Evolutionary conservation across 2,329 filamentous ascomycete species (phyloP).

Genomic region (Xylariales sp.): DNA sequence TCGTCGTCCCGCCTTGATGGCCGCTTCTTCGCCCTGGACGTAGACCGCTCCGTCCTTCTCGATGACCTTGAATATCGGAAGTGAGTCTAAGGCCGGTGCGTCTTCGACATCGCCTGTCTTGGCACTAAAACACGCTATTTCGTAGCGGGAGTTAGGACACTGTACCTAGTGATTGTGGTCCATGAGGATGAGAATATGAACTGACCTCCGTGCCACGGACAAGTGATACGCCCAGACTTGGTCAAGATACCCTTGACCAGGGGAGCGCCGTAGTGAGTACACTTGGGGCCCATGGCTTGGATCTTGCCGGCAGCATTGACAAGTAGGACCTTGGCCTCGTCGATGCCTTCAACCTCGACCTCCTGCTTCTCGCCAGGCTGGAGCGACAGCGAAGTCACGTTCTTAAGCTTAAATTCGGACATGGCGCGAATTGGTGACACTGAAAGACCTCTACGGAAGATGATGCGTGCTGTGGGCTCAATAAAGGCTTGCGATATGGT

Average conservation of each 20-base stretch:
- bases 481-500: no score
- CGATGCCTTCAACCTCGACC: constrained; percentile 83
- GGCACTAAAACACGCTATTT: constrained; percentile 82
- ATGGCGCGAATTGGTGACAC: constrained; percentile 41
- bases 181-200: constrained; percentile 8
- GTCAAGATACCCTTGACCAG: constrained; percentile 81
- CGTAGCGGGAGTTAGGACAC: constrained; percentile 6
- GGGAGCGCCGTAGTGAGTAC: constrained; percentile 89
- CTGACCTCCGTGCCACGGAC: constrained; percentile 92
- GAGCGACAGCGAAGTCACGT: constrained; percentile 67
- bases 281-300: constrained; percentile 77
- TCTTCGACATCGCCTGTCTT: constrained; percentile 91
- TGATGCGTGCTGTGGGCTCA: no score
- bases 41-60: constrained; percentile 82
- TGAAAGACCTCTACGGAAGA: no score
- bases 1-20: constrained; percentile 72
- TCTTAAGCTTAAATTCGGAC: constrained; percentile 69
- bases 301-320: constrained; percentile 72
- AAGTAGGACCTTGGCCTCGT: constrained; percentile 80
- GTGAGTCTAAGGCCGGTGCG: constrained; percentile 81
- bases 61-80: constrained; percentile 74
- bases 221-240: constrained; percentile 77
- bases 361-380: constrained; percentile 81
- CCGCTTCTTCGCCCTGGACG: constrained; percentile 72
- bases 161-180: neutral